Conservation (phyloP, 2,329 filamentous ascomycete genomes). For the Ophiosphaerella korrae region DNA sequence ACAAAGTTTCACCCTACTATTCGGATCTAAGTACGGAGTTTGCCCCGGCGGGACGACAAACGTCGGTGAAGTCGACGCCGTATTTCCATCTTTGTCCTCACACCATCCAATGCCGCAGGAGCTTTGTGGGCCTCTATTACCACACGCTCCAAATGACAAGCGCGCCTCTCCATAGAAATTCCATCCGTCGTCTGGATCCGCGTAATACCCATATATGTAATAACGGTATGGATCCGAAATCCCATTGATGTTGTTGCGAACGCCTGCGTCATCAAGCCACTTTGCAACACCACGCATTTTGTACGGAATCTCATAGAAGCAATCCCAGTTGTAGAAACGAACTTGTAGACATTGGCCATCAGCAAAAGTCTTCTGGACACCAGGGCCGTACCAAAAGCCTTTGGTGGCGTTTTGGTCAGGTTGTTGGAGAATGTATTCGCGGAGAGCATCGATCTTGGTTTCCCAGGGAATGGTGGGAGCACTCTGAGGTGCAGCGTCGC, state of each 20-base stretch:
- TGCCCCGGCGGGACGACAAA: neutral
- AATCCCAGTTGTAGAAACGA: slow-evolving; percentile 10
- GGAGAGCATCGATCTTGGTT: neutral
- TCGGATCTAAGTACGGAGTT: slow-evolving; percentile 8
- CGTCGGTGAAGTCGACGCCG: neutral
- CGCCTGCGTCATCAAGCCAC: slow-evolving; percentile 1
- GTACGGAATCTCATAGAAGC: slow-evolving; percentile 7
- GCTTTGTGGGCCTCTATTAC: slow-evolving; percentile 10
- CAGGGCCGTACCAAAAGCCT: neutral
- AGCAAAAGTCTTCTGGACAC: slow-evolving; percentile 4
- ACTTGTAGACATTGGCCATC: slow-evolving; percentile 9
- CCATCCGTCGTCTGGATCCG: slow-evolving; percentile 9
- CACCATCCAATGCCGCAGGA: slow-evolving; percentile 4
- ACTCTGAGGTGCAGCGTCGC: too few relatives aligned
- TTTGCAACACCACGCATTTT: slow-evolving; percentile 1
- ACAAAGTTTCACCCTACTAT: slow-evolving; percentile 6
- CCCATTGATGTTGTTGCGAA: neutral
- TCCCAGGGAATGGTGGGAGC: slow-evolving; percentile 1
- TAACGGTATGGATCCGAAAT: slow-evolving; percentile 1
- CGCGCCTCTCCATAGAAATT: slow-evolving; percentile 4
- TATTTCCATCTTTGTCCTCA: slow-evolving; percentile 2
- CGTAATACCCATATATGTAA: slow-evolving; percentile 3
- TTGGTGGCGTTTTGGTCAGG: slow-evolving; percentile 1
- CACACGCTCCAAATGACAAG: slow-evolving; percentile 9
- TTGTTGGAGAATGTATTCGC: slow-evolving; percentile 2